A percentile compares a stretch with the other conserved stretches of the same genome.
Evolutionary conservation across 1,139 yeast genomes (phyloP).

Genomic region (Nakaseomyces nivariensis): DNA sequence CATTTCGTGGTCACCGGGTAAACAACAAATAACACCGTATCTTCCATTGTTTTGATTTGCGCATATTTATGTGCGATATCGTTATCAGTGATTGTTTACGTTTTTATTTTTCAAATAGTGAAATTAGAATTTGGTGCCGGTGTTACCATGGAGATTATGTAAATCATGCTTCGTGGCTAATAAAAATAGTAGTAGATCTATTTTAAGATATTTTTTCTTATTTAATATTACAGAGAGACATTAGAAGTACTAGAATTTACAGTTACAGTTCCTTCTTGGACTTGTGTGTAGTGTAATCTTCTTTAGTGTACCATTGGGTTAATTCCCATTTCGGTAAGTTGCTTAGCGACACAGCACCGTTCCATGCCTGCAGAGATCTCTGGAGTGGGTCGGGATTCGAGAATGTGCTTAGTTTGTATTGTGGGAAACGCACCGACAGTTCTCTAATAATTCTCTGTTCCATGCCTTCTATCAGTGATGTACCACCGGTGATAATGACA

Average conservation of each 20-base stretch:
- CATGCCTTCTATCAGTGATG: conserved; percentile 50
- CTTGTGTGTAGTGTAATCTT: conserved; percentile 11
- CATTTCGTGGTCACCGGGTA: neutral
- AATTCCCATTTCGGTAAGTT: conserved; percentile 25
- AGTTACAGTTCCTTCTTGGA: neutral
- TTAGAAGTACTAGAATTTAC: no score
- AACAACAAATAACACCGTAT: neutral
- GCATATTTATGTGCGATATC: neutral
- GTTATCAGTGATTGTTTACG: neutral
- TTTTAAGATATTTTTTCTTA: neutral
- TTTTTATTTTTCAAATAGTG: no score
- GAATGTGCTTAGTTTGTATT: conserved; percentile 26
- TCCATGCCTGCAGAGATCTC: conserved; percentile 25
- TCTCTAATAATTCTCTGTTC: conserved; percentile 55
- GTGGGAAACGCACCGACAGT: conserved; percentile 26
- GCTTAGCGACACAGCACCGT: conserved; percentile 21
- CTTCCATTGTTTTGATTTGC: neutral
- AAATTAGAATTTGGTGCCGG: no score
- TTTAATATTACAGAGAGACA: no score
- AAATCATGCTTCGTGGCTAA: no score
- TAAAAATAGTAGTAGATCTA: no score
- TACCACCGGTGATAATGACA: conserved; percentile 58
- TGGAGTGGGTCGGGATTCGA: conserved; percentile 25
- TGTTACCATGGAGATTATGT: no score
- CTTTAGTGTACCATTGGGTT: conserved; percentile 22